A percentile compares a stretch with the other conserved stretches of the same genome.
phyloP scores from a whole-genome alignment of 2,329 filamentous ascomycete genomes.

The Aspergillus tamarii region DNA sequence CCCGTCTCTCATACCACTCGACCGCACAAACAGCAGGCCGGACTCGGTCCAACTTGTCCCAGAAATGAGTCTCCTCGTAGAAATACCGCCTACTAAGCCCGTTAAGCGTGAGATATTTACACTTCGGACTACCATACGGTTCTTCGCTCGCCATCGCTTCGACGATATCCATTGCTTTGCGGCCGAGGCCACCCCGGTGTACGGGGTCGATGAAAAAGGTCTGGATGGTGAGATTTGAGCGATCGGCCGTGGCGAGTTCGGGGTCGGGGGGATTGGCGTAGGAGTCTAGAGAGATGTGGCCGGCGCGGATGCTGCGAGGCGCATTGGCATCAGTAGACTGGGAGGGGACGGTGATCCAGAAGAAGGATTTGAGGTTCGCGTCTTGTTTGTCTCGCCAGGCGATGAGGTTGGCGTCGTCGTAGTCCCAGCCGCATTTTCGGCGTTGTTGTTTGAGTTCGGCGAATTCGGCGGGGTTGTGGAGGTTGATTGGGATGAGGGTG shows the following conservation, averaged over 20 bases:
- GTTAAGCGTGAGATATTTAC: constrained; percentile 21
- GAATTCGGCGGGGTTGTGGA: constrained; percentile 16
- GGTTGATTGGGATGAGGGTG: constrained; percentile 21
- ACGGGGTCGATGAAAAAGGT: constrained; percentile 31
- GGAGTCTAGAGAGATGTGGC: constrained; percentile 35
- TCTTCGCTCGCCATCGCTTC: constrained; percentile 24
- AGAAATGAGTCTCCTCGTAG: constrained; percentile 24
- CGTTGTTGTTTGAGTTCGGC: constrained; percentile 21
- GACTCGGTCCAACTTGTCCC: constrained; percentile 11
- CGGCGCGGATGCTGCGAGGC: constrained; percentile 16
- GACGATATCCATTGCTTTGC: constrained; percentile 21
- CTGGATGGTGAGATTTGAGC: constrained; percentile 24
- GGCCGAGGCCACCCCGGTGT: constrained; percentile 26
- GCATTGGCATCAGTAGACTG: not conserved
- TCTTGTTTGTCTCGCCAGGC: constrained; percentile 19
- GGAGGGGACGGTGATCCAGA: constrained; percentile 21
- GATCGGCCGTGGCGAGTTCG: constrained; percentile 19
- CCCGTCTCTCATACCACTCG: constrained; percentile 31
- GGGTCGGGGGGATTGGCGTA: constrained; percentile 18
- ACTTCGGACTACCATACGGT: constrained; percentile 21
- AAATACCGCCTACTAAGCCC: constrained; percentile 27
- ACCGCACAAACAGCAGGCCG: constrained; percentile 19
- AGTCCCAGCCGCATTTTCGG: constrained; percentile 22
- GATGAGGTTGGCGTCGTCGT: constrained; percentile 7
- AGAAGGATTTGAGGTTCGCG: constrained; percentile 19